Base-by-base conservation (phyloP, 2,329 filamentous ascomycete genomes). In the Diplodia scrobiculata region DNA sequence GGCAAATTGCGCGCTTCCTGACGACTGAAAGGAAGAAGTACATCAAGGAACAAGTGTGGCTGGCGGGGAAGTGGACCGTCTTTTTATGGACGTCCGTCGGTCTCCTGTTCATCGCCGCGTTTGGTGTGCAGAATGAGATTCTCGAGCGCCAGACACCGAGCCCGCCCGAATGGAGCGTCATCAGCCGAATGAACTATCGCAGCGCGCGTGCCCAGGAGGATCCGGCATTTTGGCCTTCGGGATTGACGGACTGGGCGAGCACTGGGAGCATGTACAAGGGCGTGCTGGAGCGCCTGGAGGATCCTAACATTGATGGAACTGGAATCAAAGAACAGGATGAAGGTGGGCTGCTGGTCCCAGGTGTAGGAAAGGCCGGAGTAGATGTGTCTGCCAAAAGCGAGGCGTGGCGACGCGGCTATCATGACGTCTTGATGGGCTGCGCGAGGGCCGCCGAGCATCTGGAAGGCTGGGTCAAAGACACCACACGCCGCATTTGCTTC, bases 381-480 rank as follows among this genome's bases (percentile, higher is more conserved):
- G 91, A 97, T 74, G 81, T 95, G 66, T 86, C 86, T 1, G 83
- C 79, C 6, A 96, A 92, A 80, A 89, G 87, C 69, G 91, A 96
- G 77, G 83, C 89, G 59, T 98, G 93, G 94, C 83, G 89, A 72
- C 84, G 91, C 65, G 92, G 92, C 0, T 98, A 98, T 78, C 92
- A 89, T 73, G 87, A 96, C 72, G 84, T 88, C 2, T 79, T 97
- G 54, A 91, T 97, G 86, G 84, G 89, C 11, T 86, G 87, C 67
- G 93, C 89, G 0, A 86, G 86, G 70, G 87, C 89, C 0, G 88
- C 92, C 4, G 93, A 97, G 78, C 87, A 93, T 70, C 80, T 96
- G 27, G 91, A 97, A 69, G 90, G 89, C 55, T 92, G 89, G 84
- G 82, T 96, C 17, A 82, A 84, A 51, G 92, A 96, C 76, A 86